Base-by-base conservation (phyloP, 106 monocot species). In the Xerophyta viscosa region DNA sequence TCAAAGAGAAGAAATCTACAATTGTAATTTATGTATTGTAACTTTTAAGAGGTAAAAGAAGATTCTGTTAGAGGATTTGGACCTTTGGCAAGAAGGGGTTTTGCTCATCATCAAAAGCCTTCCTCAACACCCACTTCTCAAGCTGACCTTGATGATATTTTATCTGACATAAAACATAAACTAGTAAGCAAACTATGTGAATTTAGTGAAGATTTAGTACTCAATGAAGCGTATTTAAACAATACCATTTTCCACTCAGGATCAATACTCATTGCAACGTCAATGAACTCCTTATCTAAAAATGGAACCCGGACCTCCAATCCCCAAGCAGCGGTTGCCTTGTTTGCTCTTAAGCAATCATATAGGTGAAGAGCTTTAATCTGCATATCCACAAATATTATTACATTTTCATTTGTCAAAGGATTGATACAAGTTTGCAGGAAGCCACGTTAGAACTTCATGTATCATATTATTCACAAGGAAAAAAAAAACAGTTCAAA, bases 61-160 rank as follows among this genome's bases (percentile, higher is more conserved):
- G 33, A 33, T 33, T 5, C 33, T 6, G 33, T 33, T 33, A 42
- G 5, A 22, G 17, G 13, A 33, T 87, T 71, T 87, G 87, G 80
- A 89, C 88, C 88, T 89, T 89, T 12, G 96, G 96, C 6, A 98
- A 60, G 68, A 86, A 98, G 19, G 96, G 96, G 6, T 68, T 73
- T 53, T 89, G 27, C 0, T 86, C 82, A 75, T 89, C 89, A 74
- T 98, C 96, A 69, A 98, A 98, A 23, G 96, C 96, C 76, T 86
- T 98, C 9, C 96, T 84, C 27, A 98, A 39, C 17, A 98, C 61
- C 96, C 96, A 98, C 68, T 98, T 98, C 71, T 98, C 96, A 42
- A 98, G 89, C 27, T 85, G 82, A 5, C 79, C 82, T 52, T 82
- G 77, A 64, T 94, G 72, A 54, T 36, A 80, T 61, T 39, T 84